phyloP scores from a whole-genome alignment of 768 basidiomycete genomes.

The Termitomyces sp. region DNA sequence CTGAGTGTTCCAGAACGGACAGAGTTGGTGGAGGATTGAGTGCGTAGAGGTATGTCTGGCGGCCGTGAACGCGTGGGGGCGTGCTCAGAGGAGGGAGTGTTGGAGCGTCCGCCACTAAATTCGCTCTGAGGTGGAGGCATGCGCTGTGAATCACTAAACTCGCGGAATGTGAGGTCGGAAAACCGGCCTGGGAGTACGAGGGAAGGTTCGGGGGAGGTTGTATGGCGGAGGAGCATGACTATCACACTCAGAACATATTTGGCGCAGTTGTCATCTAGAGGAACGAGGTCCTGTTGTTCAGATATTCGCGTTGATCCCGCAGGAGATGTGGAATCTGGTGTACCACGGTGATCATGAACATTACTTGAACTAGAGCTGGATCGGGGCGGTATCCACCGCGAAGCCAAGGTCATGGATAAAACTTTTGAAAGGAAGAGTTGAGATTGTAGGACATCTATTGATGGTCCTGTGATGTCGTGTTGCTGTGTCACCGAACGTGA shows the following conservation, averaged over 20 bases:
- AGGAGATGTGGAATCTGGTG: constrained; percentile 37
- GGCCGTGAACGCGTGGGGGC: constrained; percentile 1
- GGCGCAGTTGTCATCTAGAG: constrained; percentile 80
- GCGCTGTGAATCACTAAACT: constrained; percentile 50
- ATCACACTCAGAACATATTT: constrained; percentile 80
- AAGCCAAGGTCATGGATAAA: constrained; percentile 70
- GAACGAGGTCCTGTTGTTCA: constrained; percentile 56
- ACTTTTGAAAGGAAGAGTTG: constrained; percentile 86
- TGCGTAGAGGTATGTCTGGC: constrained; percentile 25
- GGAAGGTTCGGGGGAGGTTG: constrained; percentile 52
- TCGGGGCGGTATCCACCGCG: constrained; percentile 59
- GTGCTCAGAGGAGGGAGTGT: constrained; percentile 7
- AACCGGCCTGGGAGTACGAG: constrained; percentile 54
- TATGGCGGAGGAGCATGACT: constrained; percentile 78
- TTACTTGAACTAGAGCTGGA: constrained; percentile 41
- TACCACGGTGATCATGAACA: constrained; percentile 25
- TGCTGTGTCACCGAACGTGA: constrained; percentile 33
- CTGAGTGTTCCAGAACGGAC: constrained; percentile 33
- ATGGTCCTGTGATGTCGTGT: constrained; percentile 47
- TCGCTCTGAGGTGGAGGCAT: constrained; percentile 32
- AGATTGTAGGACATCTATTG: constrained; percentile 78
- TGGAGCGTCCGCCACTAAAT: constrained; percentile 10
- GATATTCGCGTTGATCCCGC: constrained; percentile 25
- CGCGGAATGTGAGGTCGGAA: constrained; percentile 64
- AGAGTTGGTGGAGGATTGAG: constrained; percentile 40